Base-by-base conservation (phyloP, 768 basidiomycete species). In the Russula sp. region DNA sequence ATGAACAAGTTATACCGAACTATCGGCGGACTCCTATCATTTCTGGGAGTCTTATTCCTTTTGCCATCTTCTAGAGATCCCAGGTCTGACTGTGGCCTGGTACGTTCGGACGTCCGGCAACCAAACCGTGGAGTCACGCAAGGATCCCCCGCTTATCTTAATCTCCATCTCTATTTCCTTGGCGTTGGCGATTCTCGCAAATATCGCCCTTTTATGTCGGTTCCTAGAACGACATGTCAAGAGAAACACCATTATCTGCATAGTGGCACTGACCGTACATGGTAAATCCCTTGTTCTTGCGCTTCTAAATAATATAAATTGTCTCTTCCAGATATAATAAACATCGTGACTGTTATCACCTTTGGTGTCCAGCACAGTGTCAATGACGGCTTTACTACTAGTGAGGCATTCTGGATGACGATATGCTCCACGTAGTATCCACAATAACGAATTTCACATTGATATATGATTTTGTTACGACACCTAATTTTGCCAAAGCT, bases 11-110 rank as follows among this genome's bases (percentile, higher is more conserved):
- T 61, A 70, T 81, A 34, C 85, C 86, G 26, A 81, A 82, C 57
- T 88, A 87, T 71, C 84, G 90, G 20, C 76, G 76, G 57, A 75
- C 84, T 5, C 88, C 88, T 0, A 85, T 90, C 48, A 62, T 90
- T 10, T 84, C 89, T 16, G 87, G 86, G 22, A 78, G 88, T 46
- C 72, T 85, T 64, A 83, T 89, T 42, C 88, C 89, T 0, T 90
- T 94, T 69, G 83, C 87, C 20, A 88, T 92, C 55, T 94, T n/a
- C 78, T 93, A 34, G 88, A 89, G 69, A 89, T 94, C 32, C 92
- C 92, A 0, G 87, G 88, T 18, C 74, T 92, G 13, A 92, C 89
- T 1, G 86, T 85, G 63, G 80, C 81, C 58, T 90, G 89, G 90
- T 90, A 86, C 66, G 80, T 88, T 62, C 80, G 80, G 7, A 89